Conservation (phyloP, 2,329 filamentous ascomycete species). For the Hymenoscyphus linearis region DNA sequence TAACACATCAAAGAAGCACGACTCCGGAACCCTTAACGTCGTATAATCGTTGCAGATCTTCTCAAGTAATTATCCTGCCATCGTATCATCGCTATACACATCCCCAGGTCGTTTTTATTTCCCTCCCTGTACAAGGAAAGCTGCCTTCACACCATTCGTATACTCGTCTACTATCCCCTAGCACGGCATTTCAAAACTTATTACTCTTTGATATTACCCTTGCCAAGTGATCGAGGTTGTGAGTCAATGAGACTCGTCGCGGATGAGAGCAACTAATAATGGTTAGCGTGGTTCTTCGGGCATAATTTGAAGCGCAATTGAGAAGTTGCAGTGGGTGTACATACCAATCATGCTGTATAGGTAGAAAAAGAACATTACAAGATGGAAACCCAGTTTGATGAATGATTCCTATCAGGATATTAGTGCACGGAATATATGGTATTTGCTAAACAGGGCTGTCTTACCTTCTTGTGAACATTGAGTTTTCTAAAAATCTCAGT, state of each 20-base stretch:
- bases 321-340: neutral
- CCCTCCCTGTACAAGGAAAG: constrained; percentile 1
- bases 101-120: constrained; percentile 1
- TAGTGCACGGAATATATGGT: constrained; percentile 6
- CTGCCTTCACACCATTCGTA: neutral
- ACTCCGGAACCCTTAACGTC: constrained; percentile 19
- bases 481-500: constrained; percentile 99
- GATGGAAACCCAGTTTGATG: constrained; percentile 96
- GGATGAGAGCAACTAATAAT: constrained; percentile 73
- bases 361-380: constrained; percentile 99
- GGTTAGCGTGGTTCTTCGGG: neutral
- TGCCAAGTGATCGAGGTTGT: constrained; percentile 20
- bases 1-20: constrained; percentile 19
- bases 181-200: constrained; percentile 12
- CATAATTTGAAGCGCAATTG: neutral
- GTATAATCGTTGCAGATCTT: constrained; percentile 24
- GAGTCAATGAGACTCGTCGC: constrained; percentile 80
- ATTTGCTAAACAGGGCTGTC: constrained; percentile 6
- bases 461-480: constrained; percentile 97
- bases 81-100: constrained; percentile 13
- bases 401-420: constrained; percentile 74
- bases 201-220: constrained; percentile 20
- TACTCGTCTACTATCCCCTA: constrained; percentile 2
- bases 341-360: constrained; percentile 59
- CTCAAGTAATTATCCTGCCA: constrained; percentile 23